A percentile compares a stretch with the other conserved stretches of the same genome.
Conservation (phyloP, 371 early-diverging fungal species). For the Apophysomyces trapeziformis region DNA sequence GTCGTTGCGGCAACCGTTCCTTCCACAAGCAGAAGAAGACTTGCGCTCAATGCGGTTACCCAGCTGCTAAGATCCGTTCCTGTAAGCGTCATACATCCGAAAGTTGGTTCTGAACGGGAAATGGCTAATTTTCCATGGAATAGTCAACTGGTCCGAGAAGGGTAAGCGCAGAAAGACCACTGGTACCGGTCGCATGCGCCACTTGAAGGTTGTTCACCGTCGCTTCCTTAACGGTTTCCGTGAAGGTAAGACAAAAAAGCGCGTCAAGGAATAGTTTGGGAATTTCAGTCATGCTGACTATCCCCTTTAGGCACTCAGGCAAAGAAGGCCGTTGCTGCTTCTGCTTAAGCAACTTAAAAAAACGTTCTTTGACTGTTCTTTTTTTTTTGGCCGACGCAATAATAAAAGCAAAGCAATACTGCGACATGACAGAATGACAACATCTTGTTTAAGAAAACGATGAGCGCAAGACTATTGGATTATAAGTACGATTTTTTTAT, state of each 20-base stretch:
- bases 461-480: neutral
- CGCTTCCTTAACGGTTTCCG: conserved; percentile 97
- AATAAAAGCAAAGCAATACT: conserved; percentile 5
- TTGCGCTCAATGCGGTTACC: conserved; percentile 98
- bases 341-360: conserved; percentile 27
- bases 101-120: neutral
- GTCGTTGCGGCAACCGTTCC: conserved; percentile 95
- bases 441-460: neutral
- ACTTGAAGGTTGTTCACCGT: conserved; percentile 88
- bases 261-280: too few species aligned
- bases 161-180: conserved; percentile 95
- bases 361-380: conserved; percentile 2
- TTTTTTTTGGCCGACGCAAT: conserved; percentile 7
- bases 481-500: too few species aligned
- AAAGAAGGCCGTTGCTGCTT: conserved; percentile 28
- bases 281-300: neutral
- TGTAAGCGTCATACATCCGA: conserved; percentile 59
- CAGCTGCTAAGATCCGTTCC: conserved; percentile 93
- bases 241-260: conserved; percentile 56
- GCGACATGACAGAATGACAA: neutral
- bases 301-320: conserved; percentile 24
- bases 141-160: conserved; percentile 94
- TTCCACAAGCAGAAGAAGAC: conserved; percentile 99
- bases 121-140: neutral
- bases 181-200: conserved; percentile 97